Evolutionary conservation across 176 grass and related monocot genomes (phyloP).

Genomic region (Poa pratensis): DNA sequence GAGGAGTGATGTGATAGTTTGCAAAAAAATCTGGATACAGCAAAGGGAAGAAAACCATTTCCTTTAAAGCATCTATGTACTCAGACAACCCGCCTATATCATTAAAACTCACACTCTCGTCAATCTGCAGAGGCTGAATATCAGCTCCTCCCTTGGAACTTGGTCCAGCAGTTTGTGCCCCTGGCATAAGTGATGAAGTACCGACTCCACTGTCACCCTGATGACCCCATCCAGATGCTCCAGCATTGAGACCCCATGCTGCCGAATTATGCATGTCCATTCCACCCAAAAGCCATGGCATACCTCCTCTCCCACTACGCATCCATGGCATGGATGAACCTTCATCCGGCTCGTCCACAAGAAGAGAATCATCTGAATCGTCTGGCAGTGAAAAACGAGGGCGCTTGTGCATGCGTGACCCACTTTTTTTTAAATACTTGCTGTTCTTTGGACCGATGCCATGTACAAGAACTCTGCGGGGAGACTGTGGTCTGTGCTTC

Average conservation of each 20-base stretch:
- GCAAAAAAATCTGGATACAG: conserved; percentile 99
- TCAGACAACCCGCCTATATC: conserved; percentile 96
- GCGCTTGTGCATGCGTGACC: conserved; percentile 86
- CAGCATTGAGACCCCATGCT: conserved; percentile 92
- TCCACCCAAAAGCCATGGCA: conserved; percentile 83
- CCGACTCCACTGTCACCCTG: conserved; percentile 62
- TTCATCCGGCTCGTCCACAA: conserved; percentile 91
- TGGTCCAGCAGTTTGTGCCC: conserved; percentile 94
- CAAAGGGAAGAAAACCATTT: conserved; percentile 99
- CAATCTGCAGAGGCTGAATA: conserved; percentile 95
- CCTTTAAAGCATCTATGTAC: conserved; percentile 96
- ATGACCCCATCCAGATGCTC: conserved; percentile 93
- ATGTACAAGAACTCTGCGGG: conserved; percentile 86
- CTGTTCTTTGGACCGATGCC: conserved; percentile 76
- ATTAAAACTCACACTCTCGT: conserved; percentile 89
- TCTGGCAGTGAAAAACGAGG: conserved; percentile 78
- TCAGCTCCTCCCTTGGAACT: conserved; percentile 99
- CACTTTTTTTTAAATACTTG: conserved; percentile 92
- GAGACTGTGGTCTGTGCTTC: conserved; percentile 72
- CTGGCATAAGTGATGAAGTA: conserved; percentile 62
- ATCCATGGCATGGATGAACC: conserved; percentile 85
- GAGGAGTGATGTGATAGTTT: conserved; percentile 98
- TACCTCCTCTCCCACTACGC: conserved; percentile 70
- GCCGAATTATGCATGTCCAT: conserved; percentile 85
- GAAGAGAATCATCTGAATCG: conserved; percentile 98